Evolutionary conservation across 2,329 filamentous ascomycete species (phyloP).

Genomic region (Fusarium kyushuense): DNA sequence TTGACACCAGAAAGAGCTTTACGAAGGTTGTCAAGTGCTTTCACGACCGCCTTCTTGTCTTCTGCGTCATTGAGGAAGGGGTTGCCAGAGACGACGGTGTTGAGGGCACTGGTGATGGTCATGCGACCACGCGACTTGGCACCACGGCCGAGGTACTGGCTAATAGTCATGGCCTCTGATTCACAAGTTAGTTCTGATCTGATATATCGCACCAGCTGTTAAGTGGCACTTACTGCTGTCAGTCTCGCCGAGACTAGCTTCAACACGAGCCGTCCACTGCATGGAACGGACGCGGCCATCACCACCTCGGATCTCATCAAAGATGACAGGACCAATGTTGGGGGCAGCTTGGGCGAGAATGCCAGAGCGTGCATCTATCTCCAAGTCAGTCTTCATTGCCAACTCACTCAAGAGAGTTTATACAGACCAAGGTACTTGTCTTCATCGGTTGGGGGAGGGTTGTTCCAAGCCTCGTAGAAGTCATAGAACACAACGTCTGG

Average conservation of each 20-base stretch:
- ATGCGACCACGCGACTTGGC: slow-evolving; percentile 19
- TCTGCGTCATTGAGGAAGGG: slow-evolving; percentile 16
- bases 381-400: neutral
- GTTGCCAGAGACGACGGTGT: slow-evolving; percentile 17
- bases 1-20: slow-evolving; percentile 14
- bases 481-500: slow-evolving; percentile 18
- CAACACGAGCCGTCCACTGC: slow-evolving; percentile 21
- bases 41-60: slow-evolving; percentile 21
- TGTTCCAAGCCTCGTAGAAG: slow-evolving; percentile 10
- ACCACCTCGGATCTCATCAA: slow-evolving; percentile 18
- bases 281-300: slow-evolving; percentile 11
- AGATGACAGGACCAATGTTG: slow-evolving; percentile 17
- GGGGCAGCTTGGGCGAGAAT: slow-evolving; percentile 22
- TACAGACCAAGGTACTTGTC: slow-evolving; percentile 1
- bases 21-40: slow-evolving; percentile 17
- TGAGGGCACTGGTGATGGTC: slow-evolving; percentile 23
- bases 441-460: slow-evolving; percentile 3
- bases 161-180: slow-evolving; percentile 17
- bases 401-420: neutral
- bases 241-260: slow-evolving; percentile 11
- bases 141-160: slow-evolving; percentile 23
- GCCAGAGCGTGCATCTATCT: neutral
- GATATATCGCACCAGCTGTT: accelerated
- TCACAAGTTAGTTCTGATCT: neutral
- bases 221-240: slow-evolving; percentile 7